Conservation (phyloP, 768 basidiomycete genomes). For the Suillus luteus region DNA sequence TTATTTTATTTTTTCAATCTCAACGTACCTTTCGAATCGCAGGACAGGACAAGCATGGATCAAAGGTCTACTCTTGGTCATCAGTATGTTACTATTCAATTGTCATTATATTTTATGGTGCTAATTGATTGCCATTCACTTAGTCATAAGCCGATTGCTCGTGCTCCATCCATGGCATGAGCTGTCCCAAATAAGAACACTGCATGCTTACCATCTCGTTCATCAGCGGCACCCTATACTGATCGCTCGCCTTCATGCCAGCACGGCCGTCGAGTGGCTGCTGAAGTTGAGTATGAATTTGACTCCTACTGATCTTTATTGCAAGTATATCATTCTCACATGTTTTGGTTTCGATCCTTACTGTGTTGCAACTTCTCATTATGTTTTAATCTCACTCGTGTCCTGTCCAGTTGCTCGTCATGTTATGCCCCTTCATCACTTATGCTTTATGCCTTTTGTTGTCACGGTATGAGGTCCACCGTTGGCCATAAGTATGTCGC, state of each 20-base stretch:
- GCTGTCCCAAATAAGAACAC: too few relatives aligned
- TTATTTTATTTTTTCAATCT: neutral
- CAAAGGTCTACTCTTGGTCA: too few relatives aligned
- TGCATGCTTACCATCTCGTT: neutral
- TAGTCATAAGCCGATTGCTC: neutral
- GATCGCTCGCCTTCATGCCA: neutral
- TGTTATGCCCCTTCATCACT: neutral
- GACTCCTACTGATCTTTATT: neutral
- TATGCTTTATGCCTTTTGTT: neutral
- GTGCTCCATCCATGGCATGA: neutral
- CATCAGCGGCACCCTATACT: neutral
- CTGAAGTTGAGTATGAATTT: neutral
- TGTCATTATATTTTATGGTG: too few relatives aligned
- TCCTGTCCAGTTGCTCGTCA: neutral
- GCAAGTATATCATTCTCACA: too few relatives aligned
- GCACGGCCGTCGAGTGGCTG: neutral
- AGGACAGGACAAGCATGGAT: too few relatives aligned
- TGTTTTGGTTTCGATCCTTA: too few relatives aligned
- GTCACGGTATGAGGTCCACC: too few relatives aligned
- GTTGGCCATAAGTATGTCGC: too few relatives aligned
- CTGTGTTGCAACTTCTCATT: too few relatives aligned
- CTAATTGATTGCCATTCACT: too few relatives aligned
- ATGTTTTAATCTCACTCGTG: too few relatives aligned
- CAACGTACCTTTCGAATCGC: neutral
- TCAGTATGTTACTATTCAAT: too few relatives aligned